Conservation (phyloP, 208 protist genomes). For the Trypanosoma theileri region DNA sequence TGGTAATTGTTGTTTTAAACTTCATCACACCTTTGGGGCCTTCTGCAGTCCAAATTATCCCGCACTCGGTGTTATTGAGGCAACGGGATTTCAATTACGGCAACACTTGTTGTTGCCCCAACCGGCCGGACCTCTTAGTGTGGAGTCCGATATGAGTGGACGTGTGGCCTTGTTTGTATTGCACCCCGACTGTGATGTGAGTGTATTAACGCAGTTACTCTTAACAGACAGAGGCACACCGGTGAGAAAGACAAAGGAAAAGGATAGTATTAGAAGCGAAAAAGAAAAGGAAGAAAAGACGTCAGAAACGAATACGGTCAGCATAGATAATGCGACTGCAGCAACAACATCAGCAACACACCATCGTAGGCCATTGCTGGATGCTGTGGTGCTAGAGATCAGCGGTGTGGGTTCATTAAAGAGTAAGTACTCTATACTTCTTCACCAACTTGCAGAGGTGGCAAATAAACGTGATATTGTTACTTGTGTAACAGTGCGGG, state of each 20-base stretch:
- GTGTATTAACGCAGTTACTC: constrained; percentile 42
- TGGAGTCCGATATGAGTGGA: constrained; percentile 53
- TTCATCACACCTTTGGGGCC: constrained; percentile 80
- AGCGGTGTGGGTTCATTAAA: constrained; percentile 43
- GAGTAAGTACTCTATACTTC: constrained; percentile 21
- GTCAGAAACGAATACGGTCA: no score
- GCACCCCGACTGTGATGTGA: constrained; percentile 49
- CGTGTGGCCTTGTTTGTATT: constrained; percentile 47
- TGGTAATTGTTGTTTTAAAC: constrained; percentile 92
- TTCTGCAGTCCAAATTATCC: constrained; percentile 91
- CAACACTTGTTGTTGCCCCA: constrained; percentile 54
- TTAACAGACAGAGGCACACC: neutral
- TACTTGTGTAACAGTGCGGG: constrained; percentile 38
- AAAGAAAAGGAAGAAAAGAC: neutral
- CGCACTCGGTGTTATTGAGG: constrained; percentile 84
- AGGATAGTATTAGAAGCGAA: neutral
- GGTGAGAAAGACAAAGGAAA: neutral
- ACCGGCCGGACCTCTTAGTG: constrained; percentile 43
- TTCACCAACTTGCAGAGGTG: constrained; percentile 39
- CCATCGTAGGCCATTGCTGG: constrained; percentile 26
- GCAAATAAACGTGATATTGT: constrained; percentile 36
- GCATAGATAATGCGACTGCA: neutral
- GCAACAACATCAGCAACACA: neutral
- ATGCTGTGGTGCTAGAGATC: constrained; percentile 55
- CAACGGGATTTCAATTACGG: constrained; percentile 51